Evolutionary conservation across 2,329 filamentous ascomycete genomes (phyloP).

Genomic region (Ascosphaera aggregata): DNA sequence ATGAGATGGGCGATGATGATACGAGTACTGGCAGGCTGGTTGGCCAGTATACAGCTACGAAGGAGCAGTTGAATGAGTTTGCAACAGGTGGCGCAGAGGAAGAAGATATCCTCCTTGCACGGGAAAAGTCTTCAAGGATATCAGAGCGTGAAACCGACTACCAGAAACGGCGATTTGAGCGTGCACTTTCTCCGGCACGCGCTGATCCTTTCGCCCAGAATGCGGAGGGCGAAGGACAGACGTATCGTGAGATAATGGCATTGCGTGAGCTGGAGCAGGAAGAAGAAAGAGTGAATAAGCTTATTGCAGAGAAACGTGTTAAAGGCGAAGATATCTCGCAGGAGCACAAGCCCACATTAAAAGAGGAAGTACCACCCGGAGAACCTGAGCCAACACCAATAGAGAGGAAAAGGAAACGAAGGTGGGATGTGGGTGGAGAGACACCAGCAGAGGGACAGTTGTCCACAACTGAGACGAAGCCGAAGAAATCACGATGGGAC

Average conservation of each 20-base stretch:
- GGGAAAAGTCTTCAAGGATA: constrained; percentile 79
- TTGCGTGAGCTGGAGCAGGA: constrained; percentile 77
- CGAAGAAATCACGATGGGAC: constrained; percentile 73
- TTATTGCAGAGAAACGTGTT: constrained; percentile 54
- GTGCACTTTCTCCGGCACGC: constrained; percentile 62
- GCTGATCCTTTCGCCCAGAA: constrained; percentile 63
- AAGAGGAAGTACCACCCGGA: constrained; percentile 40
- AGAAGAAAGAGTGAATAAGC: constrained; percentile 61
- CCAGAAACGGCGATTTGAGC: constrained; percentile 84
- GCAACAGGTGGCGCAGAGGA: constrained; percentile 75
- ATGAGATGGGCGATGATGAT: constrained; percentile 56
- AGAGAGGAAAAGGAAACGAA: constrained; percentile 68
- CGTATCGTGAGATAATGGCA: constrained; percentile 80
- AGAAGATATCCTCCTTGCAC: constrained; percentile 65
- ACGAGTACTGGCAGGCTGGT: constrained; percentile 55
- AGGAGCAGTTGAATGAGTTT: constrained; percentile 84
- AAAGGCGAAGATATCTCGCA: constrained; percentile 32
- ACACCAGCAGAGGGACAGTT: constrained; percentile 27
- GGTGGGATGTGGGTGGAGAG: constrained; percentile 65
- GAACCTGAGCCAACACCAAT: constrained; percentile 43
- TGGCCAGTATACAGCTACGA: constrained; percentile 88
- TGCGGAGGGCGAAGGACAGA: constrained; percentile 46
- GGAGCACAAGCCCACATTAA: constrained; percentile 51
- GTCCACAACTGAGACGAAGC: constrained; percentile 32
- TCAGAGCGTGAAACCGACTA: constrained; percentile 89